Base-by-base conservation (phyloP, 2,329 filamentous ascomycete genomes). In the Colletotrichum sp. region DNA sequence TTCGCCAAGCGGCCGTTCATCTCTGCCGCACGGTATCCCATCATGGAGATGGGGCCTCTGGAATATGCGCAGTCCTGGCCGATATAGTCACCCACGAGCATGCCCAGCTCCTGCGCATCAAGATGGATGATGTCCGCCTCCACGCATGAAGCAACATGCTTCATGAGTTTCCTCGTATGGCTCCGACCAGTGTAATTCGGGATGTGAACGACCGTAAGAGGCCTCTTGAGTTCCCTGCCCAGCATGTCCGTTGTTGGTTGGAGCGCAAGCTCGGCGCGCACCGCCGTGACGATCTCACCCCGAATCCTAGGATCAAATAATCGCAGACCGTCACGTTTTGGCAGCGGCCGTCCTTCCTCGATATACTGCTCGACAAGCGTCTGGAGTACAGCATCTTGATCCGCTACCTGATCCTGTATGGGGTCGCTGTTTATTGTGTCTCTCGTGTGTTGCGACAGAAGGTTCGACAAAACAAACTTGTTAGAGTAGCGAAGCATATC, bases 61-160 rank as follows among this genome's bases (percentile, higher is more conserved):
- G 85, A 84, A 64, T 86, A 88, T 6, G 85, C 85, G 83, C 85
- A 87, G 75, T 90, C 88, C 80, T 94, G 92, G 6, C 93, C 93
- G 12, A 96, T 84, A 79, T 96, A 95, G 59, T 91, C 89, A 4
- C 93, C 93, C 1, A 93, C 89, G 30, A 97, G 86, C 66, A 93
- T 89, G 4, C 93, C 93, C 69, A 98, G 85, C 80, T 94, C 93
- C 77, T 93, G 90, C 2, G 95, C 92, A 80, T 93, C 91, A 13
- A 98, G 82, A 24, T 91, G 89, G 36, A 97, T 85, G 4, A 96
- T 81, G 78, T 96, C 92, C 4, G 94, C 93, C 8, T 85, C 86
- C 7, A 94, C 85, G 39, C 92, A 88, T 14, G 86, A 85, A 1
- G 94, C 94, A 59, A 94, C 85, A 67, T 91, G 89, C 75, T 91